A percentile compares a stretch with the other conserved stretches of the same genome.
These are phyloP conservation scores for Gynostemma pentaphyllum DNA, from an alignment of 306 rosid genomes.

Conservation along the genomic window DNA sequence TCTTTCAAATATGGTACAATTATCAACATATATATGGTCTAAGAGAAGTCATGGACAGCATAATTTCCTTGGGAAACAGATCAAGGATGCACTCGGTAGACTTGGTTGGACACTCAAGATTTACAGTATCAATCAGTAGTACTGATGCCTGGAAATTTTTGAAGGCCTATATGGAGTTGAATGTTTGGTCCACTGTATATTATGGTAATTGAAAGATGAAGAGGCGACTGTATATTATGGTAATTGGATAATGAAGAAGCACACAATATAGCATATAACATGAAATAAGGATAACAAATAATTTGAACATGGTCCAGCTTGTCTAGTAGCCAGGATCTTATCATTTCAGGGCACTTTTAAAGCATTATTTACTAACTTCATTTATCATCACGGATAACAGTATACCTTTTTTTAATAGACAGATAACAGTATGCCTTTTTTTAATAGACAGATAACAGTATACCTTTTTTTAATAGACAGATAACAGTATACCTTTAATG, in stretches of 20 bases:
- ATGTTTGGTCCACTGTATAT: neutral
- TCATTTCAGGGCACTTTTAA: neutral
- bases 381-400: neutral
- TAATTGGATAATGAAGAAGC: neutral
- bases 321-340: neutral
- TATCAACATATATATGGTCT: neutral
- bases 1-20: neutral
- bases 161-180: neutral
- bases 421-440: too few relatives aligned
- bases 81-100: neutral
- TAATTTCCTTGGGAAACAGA: constrained; percentile 2
- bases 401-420: too few relatives aligned
- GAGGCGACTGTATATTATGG: neutral
- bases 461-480: too few relatives aligned
- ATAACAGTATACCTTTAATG: constrained; percentile 72
- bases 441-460: too few relatives aligned
- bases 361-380: neutral
- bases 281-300: neutral
- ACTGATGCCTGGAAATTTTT: neutral
- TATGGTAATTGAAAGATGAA: neutral
- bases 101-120: neutral
- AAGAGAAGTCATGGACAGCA: neutral
- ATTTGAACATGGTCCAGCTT: neutral
- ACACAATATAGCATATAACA: neutral
- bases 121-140: neutral